Conservation (phyloP, 148 eudicot species). For the Vaccinium macrocarpon region DNA sequence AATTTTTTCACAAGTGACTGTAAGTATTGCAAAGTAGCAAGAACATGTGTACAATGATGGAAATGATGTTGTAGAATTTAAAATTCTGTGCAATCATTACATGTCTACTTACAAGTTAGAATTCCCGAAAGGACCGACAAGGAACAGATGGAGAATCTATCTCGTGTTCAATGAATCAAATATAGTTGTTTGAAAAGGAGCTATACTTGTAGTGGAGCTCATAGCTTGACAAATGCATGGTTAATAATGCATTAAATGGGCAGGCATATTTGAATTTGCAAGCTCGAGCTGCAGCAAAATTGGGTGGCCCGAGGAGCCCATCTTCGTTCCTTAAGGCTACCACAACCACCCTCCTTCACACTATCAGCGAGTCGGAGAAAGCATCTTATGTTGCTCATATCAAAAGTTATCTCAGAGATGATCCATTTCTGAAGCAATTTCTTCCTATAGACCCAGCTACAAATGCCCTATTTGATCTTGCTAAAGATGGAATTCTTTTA, state of each 20-base stretch:
- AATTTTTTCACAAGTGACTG: not conserved
- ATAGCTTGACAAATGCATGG: conserved; percentile 26
- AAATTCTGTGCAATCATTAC: not conserved
- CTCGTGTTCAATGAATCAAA: not conserved
- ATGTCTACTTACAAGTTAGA: not conserved
- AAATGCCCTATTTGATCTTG: conserved; percentile 78
- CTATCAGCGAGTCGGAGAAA: conserved; percentile 76
- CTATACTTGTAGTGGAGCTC: not conserved
- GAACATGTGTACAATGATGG: not conserved
- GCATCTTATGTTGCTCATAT: conserved; percentile 88
- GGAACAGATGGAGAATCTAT: not conserved
- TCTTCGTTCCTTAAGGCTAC: conserved; percentile 83
- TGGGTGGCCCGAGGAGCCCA: conserved; percentile 61
- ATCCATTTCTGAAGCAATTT: conserved; percentile 86
- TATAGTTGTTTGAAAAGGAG: not conserved
- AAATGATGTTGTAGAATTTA: not conserved
- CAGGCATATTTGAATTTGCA: conserved; percentile 79
- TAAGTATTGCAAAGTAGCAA: not conserved
- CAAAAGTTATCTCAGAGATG: conserved; percentile 89
- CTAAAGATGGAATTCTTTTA: conserved; percentile 93
- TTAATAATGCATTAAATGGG: conserved; percentile 31
- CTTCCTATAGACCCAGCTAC: conserved; percentile 77
- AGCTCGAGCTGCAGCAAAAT: conserved; percentile 59
- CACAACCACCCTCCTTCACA: conserved; percentile 87
- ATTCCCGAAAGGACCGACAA: not conserved